These are phyloP conservation scores for Phialophora chinensis DNA, from an alignment of 2,329 filamentous ascomycete genomes.

Conservation along the genomic window DNA sequence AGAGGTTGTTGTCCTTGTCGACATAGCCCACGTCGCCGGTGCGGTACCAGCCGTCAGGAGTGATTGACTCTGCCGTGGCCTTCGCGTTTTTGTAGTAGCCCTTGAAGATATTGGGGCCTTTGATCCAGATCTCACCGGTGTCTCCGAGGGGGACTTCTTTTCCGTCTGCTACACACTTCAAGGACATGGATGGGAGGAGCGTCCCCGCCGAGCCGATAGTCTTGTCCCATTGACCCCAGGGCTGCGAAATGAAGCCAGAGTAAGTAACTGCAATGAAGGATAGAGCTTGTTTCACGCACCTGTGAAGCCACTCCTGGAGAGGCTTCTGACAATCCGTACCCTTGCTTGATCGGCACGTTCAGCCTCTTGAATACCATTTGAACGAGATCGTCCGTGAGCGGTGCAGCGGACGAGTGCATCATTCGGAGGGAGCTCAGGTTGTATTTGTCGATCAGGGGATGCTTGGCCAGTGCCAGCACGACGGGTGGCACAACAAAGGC, in stretches of 20 bases:
- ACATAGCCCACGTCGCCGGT: slow-evolving; percentile 84
- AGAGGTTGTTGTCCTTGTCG: slow-evolving; percentile 78
- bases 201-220: slow-evolving; percentile 79
- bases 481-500: slow-evolving; percentile 84
- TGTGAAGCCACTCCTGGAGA: slow-evolving; percentile 62
- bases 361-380: slow-evolving; percentile 75
- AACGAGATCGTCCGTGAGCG: slow-evolving; percentile 78
- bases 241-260: slow-evolving; percentile 53
- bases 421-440: slow-evolving; percentile 79
- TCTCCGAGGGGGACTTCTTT: slow-evolving; percentile 66
- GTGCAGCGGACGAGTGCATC: slow-evolving; percentile 85
- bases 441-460: slow-evolving; percentile 77
- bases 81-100: slow-evolving; percentile 60
- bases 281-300: slow-evolving; percentile 69
- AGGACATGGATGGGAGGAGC: slow-evolving; percentile 71
- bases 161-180: slow-evolving; percentile 61
- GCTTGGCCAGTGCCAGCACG: slow-evolving; percentile 77
- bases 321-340: slow-evolving; percentile 84
- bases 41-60: slow-evolving; percentile 79
- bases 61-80: slow-evolving; percentile 56
- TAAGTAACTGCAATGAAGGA: slow-evolving; percentile 58
- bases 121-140: slow-evolving; percentile 70
- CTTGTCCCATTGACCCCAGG: slow-evolving; percentile 72
- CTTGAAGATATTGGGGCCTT: slow-evolving; percentile 65
- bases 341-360: slow-evolving; percentile 82